A percentile compares a stretch with the other conserved stretches of the same genome.
These are phyloP conservation scores for Lactarius deliciosus DNA, from an alignment of 768 basidiomycete species.

Conservation along the genomic window DNA sequence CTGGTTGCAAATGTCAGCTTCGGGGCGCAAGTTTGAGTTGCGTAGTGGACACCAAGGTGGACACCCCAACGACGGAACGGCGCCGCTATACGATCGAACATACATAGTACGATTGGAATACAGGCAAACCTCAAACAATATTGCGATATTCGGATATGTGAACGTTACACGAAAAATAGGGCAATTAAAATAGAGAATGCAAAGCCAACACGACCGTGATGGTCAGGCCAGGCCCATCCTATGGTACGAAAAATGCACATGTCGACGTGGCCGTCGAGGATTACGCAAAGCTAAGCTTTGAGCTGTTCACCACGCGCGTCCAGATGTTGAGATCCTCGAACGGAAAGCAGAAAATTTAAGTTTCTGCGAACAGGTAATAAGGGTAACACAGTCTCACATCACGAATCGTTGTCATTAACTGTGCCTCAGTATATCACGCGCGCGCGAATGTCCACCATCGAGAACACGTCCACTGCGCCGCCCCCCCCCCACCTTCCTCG, in stretches of 20 bases:
- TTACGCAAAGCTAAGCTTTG: conserved; percentile 66
- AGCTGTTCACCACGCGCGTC: conserved; percentile 78
- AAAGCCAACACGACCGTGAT: background rate
- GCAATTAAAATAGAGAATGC: conserved; percentile 13
- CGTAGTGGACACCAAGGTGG: too few relatives aligned
- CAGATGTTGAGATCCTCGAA: conserved; percentile 85
- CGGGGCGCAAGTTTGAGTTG: too few relatives aligned
- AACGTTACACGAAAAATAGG: conserved; percentile 15
- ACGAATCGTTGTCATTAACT: conserved; percentile 81
- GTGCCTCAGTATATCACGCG: conserved; percentile 90
- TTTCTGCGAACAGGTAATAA: conserved; percentile 16
- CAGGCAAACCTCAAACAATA: conserved; percentile 8
- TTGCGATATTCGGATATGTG: conserved; percentile 17
- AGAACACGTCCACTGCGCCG: conserved; percentile 58
- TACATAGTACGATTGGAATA: too few relatives aligned
- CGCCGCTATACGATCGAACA: too few relatives aligned
- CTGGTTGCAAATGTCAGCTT: too few relatives aligned
- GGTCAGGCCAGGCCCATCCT: conserved; percentile 34
- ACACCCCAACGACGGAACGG: too few relatives aligned
- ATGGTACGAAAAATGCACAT: background rate
- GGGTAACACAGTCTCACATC: conserved; percentile 52
- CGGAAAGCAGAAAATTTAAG: conserved; percentile 41
- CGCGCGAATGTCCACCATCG: conserved; percentile 84
- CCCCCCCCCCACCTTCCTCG: conserved; percentile 40
- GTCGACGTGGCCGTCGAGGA: background rate